These are phyloP conservation scores for Capsella bursapastoris DNA, from an alignment of 345 rosid genomes.

Conservation along the genomic window DNA sequence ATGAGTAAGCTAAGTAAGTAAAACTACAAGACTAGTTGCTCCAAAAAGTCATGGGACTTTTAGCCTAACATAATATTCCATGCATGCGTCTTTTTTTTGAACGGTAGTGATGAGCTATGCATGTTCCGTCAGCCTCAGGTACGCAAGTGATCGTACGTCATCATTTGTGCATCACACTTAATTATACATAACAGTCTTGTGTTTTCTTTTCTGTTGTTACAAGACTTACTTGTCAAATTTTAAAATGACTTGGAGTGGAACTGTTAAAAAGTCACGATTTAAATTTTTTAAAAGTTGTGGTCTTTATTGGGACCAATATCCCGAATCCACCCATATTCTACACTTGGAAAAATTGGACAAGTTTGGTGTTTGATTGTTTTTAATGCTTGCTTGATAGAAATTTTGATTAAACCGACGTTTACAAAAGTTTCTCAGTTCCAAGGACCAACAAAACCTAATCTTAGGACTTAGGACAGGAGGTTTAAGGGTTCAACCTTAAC, in stretches of 20 bases:
- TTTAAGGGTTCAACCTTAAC: neutral
- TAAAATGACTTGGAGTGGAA: slow-evolving; percentile 19
- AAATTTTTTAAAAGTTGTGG: neutral
- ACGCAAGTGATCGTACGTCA: slow-evolving; percentile 36
- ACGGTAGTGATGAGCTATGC: slow-evolving; percentile 11
- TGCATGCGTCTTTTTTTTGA: slow-evolving; percentile 9
- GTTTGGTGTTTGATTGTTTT: neutral
- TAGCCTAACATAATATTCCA: slow-evolving; percentile 28
- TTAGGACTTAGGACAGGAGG: neutral
- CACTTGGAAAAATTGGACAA: neutral
- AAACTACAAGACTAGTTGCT: slow-evolving; percentile 21
- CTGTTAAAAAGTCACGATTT: slow-evolving; percentile 5
- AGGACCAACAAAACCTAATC: neutral
- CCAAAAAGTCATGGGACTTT: slow-evolving; percentile 33
- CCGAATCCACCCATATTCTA: neutral
- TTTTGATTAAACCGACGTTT: neutral
- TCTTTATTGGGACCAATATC: slow-evolving; percentile 4
- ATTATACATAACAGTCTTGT: neutral
- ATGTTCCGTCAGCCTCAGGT: slow-evolving; percentile 6
- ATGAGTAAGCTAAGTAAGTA: neutral
- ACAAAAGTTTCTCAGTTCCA: neutral
- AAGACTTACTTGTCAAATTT: slow-evolving; percentile 7
- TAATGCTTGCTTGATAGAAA: neutral
- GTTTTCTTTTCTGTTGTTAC: neutral
- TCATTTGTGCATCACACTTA: slow-evolving; percentile 12